Base-by-base conservation (phyloP, 2,329 filamentous ascomycete genomes). In the Neonectria ditissima region DNA sequence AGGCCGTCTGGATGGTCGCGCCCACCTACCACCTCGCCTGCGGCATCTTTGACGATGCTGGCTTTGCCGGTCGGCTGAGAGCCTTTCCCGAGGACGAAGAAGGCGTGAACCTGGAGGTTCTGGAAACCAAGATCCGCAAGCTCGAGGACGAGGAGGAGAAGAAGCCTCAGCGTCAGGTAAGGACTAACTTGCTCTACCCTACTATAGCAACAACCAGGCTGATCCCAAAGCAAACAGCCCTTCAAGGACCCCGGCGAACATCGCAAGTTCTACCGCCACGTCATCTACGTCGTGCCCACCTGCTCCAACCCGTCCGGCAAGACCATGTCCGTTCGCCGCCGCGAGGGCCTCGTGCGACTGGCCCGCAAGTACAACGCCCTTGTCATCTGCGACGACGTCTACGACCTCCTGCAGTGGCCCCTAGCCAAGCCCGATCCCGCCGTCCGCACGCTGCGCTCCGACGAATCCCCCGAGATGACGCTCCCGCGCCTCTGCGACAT, bases 321-420 rank as follows among this genome's bases (percentile, higher is more conserved):
- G 74, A 94, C 92, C 3, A 95, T 97, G 89, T 89, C 90, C 14
- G 78, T 93, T 4, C 76, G 79, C 18, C 86, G 91, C 28, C 87
- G 96, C 4, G 80, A 89, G 66, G 82, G 82, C 11, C 84, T 98
- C 4, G 89, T 98, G 24, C 81, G 82, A n/a, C 79, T 97, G 7
- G 95, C 95, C 0, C 86, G 95, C 60, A 83, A 89, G 62, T 88
- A 91, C 76, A 90, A 98, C 76, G 93, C 92, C 7, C 84, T 98
- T n/a, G 79, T 97, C 59, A 84, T 97, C 28, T 88, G 88, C 52
- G 95, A 98, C 79, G 96, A 99, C 77, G 94, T 98, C 10, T 99
- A 99, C 76, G 95, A 98, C 77, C 91, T 95, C 69, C 83, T 98
- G 5, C 92, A 94, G 75, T 97, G 94, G 93, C 86, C 87, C 26